These are phyloP conservation scores for Umbelopsis sp. DNA, from an alignment of 192 early-diverging fungal species.

Conservation along the genomic window DNA sequence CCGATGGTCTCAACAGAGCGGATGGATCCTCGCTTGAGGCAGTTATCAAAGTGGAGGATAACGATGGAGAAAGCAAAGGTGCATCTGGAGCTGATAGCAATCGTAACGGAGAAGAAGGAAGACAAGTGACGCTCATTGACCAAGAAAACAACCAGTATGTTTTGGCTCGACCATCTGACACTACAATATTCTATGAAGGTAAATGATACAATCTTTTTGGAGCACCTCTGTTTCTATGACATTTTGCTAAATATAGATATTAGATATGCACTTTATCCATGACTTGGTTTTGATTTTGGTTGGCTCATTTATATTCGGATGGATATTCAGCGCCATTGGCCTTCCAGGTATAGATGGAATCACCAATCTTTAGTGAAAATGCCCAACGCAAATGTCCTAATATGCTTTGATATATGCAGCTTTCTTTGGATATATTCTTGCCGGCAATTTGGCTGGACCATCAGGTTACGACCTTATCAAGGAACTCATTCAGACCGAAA, in stretches of 20 bases:
- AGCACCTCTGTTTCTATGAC: too few species aligned
- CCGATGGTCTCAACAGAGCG: constrained; percentile 13
- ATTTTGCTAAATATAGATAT: background rate
- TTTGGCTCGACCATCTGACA: constrained; percentile 43
- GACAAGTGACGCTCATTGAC: constrained; percentile 48
- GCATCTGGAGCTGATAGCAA: constrained; percentile 18
- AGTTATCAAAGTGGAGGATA: constrained; percentile 41
- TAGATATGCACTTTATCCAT: constrained; percentile 45
- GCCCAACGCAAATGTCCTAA: background rate
- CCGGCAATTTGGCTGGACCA: constrained; percentile 52
- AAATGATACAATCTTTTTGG: background rate
- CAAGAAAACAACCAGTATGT: constrained; percentile 59
- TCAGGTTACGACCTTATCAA: constrained; percentile 51
- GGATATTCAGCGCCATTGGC: constrained; percentile 37
- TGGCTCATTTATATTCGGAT: constrained; percentile 40
- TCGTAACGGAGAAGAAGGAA: constrained; percentile 26
- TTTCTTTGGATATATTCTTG: constrained; percentile 62
- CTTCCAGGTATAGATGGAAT: constrained; percentile 37
- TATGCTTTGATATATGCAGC: constrained; percentile 27
- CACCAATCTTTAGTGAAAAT: background rate
- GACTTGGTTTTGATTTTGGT: constrained; percentile 48
- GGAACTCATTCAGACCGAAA: constrained; percentile 55
- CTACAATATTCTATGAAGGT: constrained; percentile 51
- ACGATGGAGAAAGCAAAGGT: constrained; percentile 12
- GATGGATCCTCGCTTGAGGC: constrained; percentile 40